Base-by-base conservation (phyloP, 2,329 filamentous ascomycete genomes). In the Fusarium beomiforme region DNA sequence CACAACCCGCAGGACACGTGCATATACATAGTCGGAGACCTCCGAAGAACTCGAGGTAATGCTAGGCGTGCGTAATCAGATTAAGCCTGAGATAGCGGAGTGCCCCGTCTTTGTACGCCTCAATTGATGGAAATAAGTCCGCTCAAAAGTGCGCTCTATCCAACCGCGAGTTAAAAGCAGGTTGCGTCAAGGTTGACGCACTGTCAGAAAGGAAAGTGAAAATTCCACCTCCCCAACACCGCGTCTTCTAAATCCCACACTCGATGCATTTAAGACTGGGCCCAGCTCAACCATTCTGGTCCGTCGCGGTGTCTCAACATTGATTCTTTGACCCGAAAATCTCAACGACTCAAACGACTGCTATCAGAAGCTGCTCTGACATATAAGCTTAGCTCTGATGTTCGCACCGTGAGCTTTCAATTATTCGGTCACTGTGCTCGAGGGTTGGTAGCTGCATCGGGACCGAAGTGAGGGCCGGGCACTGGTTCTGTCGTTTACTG, bases 111-210 rank as follows among this genome's bases (percentile, higher is more conserved):
- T 57, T 62, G 44, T 62, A 53, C 67, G 57, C 71, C 59, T 75
- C 68, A 60, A 75, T 75, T 75, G 61, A 72, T 64, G 47, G 69
- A 62, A 59, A 75, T 67, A 75, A 56, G 67, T 74, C 59, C 61
- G 54, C 64, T 72, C 67, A 66, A 56, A 60, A 60, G 54, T 62
- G 56, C 59, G 73, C 49, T 70, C 51, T 72, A 67, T 59, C 61
- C 69, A 70, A 70, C 61, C 66, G 60, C 69, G 39, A 23, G 63
- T 44, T 53, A 51, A 71, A 59, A 64, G 60, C 60, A 56, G 47
- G 39, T 26, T 59, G 69, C 69, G 44, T 41, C 49, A 69, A 70
- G 69, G 72, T 60, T 56, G 56, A 61, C 61, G 60, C 49, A 56
- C 53, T 34, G 39, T 47, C 39, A 59, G 56, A 59, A 67, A 62